Evolutionary conservation across 2,329 filamentous ascomycete species (phyloP), one percentile per base, ranked within the genome.

Genomic region (Colletotrichum aenigma): DNA sequence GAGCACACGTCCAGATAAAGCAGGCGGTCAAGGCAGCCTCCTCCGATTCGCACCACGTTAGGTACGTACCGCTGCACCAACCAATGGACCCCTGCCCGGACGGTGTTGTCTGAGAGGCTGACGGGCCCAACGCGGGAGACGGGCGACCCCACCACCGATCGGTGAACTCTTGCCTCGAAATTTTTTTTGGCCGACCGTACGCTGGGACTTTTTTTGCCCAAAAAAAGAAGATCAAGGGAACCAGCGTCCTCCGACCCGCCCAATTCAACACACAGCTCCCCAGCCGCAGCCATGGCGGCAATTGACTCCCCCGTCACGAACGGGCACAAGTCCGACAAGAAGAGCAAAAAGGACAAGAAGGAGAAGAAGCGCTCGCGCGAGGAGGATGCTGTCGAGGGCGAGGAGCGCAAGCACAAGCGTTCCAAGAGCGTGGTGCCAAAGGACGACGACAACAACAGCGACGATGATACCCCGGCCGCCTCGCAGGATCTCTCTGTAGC

Each of bases 381-480:
- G 65, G 87, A 88, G 30, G 86, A 88, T 52, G 79, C 78, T 24
- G 73, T 78, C 9, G 83, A 82, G 55, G 83, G 85, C 62, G 80
- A 81, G 43, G 87, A 89, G 75, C 86, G 86, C 79, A 88, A 87
- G 81, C 84, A 88, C 79, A 89, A 90, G 78, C 88, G 87, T 75
- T 87, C 88, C 7, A 89, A 88, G 81, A 88, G 84, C 85, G 85
- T 85, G 24, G 64, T 60, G 26, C 32, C 43, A 16, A 62, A 48
- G 8, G 36, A 48, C 81, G 85, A 80, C 65, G 81, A 76, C 61
- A 81, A 82, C 43, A 81, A 78, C 36, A 69, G 78, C 32, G 66
- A 48, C 24, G 34, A 36, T 30, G 38, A 75, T 18, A 30, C 66
- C 26, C 58, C 55, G 34, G 16, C 36, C 24, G 62, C 24, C 15